A percentile compares a stretch with the other conserved stretches of the same genome.
Conservation (phyloP, 495 filamentous ascomycete species). For the Hypoxylon lienhwacheense region DNA sequence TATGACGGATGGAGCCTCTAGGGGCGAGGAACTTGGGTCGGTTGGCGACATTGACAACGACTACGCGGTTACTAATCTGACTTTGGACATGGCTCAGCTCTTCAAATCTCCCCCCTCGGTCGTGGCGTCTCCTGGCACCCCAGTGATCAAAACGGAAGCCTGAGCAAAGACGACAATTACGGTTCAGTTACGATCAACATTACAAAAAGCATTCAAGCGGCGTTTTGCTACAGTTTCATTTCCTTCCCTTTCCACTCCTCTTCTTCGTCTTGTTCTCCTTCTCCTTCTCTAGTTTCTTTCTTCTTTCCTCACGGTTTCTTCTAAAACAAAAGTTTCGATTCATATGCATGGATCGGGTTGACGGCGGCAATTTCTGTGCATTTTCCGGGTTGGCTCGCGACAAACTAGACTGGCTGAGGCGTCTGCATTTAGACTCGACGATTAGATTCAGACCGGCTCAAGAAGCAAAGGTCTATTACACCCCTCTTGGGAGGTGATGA, state of each 20-base stretch:
- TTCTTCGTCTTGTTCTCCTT: no score
- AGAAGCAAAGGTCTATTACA: constrained; percentile 24
- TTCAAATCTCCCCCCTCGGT: constrained; percentile 55
- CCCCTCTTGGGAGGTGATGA: constrained; percentile 36
- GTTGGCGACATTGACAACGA: constrained; percentile 61
- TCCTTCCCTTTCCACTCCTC: not conserved
- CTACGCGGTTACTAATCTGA: constrained; percentile 61
- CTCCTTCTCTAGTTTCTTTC: not conserved
- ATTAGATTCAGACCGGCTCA: constrained; percentile 38
- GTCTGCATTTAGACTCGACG: constrained; percentile 43
- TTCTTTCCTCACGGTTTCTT: constrained; percentile 11
- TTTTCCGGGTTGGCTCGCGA: constrained; percentile 46
- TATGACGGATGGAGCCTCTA: constrained; percentile 51
- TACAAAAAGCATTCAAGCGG: constrained; percentile 30
- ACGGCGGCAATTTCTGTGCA: constrained; percentile 47
- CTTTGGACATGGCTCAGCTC: constrained; percentile 67
- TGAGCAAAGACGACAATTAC: constrained; percentile 20
- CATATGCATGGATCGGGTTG: constrained; percentile 50
- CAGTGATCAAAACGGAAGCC: constrained; percentile 39
- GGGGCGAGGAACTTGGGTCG: constrained; percentile 59
- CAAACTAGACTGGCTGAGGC: constrained; percentile 48
- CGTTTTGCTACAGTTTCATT: constrained; percentile 31
- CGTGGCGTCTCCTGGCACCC: constrained; percentile 38
- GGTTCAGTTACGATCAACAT: constrained; percentile 15
- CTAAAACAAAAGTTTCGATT: constrained; percentile 45